Evolutionary conservation across 2,329 filamentous ascomycete species (phyloP), one percentile per base, ranked within the genome.

Genomic region (Xylariaceae sp.): DNA sequence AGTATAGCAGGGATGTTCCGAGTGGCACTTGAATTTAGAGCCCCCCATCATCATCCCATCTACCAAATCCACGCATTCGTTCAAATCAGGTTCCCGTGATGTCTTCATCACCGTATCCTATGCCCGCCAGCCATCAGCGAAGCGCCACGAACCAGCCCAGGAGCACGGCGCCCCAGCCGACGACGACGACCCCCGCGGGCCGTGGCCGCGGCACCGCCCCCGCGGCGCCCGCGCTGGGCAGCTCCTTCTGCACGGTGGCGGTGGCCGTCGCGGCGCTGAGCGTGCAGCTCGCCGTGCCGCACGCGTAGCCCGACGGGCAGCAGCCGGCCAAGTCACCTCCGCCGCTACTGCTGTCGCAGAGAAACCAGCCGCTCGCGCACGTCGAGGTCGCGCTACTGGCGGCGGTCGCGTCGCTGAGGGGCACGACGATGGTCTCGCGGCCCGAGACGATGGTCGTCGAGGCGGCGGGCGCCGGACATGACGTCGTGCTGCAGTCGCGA

Each of bases 361-460:
- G 44, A 43, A 75, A 82, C 90, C 90, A 96, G 4, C 87, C 88
- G 30, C 56, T 65, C 0, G 88, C 86, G 53, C 90, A 96, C 3
- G 32, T 14, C 2, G 32, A 19, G 3, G 34, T 15, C 22, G 55
- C 55, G 5, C 57, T 59, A 1, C 59, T 53, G 3, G 60, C 61
- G 7, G 65, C 67, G 2, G 50, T 46, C 8, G 67, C 62, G 33
- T 65, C 63, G 2, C 56, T 61, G 0, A 64, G 66, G 2, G 78
- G 80, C 12, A 85, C 76, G 1, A 81, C 78, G 18, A 94, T 64
- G 0, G 87, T 93, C 3, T 75, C 67, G 5, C 80, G 83, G 40
- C 78, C 68, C 1, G 70, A 72, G 3, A 89, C 61, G 3, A 88
- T 75, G 1, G 79, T 83, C 0, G 78, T 83, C 2, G 64, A 71